A percentile compares a stretch with the other conserved stretches of the same genome.
phyloP scores from a whole-genome alignment of 805 yeast genomes.

The Maudiozyma saulgeensis region DNA sequence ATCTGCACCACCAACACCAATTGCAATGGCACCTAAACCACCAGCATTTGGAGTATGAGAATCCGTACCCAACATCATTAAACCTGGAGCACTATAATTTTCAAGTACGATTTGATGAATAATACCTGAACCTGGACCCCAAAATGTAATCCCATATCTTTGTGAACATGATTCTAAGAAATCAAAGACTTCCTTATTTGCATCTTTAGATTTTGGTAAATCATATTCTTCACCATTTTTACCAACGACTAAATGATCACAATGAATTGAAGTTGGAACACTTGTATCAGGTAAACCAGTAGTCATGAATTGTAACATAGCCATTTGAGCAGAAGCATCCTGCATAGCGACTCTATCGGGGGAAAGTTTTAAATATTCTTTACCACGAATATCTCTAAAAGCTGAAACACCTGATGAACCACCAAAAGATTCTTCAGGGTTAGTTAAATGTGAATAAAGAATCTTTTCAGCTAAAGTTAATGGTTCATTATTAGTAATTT shows the following conservation, averaged over 20 bases:
- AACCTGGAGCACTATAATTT: constrained; percentile 94
- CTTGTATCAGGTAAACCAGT: constrained; percentile 81
- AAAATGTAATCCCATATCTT: constrained; percentile 92
- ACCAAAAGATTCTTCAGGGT: constrained; percentile 76
- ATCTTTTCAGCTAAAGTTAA: constrained; percentile 92
- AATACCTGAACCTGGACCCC: constrained; percentile 99
- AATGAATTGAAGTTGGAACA: constrained; percentile 93
- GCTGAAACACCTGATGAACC: constrained; percentile 28
- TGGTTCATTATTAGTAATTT: constrained; percentile 59
- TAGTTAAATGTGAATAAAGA: constrained; percentile 81
- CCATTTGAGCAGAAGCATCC: constrained; percentile 99
- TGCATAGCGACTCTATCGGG: constrained; percentile 99
- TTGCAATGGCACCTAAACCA: constrained; percentile 96
- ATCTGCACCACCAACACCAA: constrained; percentile 99
- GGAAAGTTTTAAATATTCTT: constrained; percentile 79
- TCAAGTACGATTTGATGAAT: constrained; percentile 96
- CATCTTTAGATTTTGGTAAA: constrained; percentile 66
- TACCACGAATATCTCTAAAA: constrained; percentile 61
- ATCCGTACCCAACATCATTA: constrained; percentile 96
- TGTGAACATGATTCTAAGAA: constrained; percentile 88
- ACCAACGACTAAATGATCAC: constrained; percentile 97
- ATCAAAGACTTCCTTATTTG: constrained; percentile 92
- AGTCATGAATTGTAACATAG: constrained; percentile 96
- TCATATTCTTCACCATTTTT: constrained; percentile 85
- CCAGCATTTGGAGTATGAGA: constrained; percentile 99